These are phyloP conservation scores for Nicotiana noctiflora DNA, from an alignment of 257 asterid species.

Conservation along the genomic window DNA sequence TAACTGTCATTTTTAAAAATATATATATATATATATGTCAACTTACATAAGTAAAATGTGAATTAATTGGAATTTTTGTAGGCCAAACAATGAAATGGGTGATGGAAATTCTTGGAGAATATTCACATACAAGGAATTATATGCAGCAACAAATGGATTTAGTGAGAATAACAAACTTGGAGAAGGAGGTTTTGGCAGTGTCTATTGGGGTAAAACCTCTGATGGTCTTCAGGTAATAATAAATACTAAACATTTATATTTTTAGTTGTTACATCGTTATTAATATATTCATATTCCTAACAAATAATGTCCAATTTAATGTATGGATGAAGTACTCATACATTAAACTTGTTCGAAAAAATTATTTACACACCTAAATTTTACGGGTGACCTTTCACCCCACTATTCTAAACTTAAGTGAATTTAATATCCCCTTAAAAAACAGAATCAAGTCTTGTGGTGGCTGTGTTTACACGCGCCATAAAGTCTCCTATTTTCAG, in stretches of 20 bases:
- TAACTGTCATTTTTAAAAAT: no score
- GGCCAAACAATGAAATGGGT: slow-evolving; percentile 23
- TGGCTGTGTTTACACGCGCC: no score
- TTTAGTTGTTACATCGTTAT: background rate
- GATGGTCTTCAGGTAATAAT: slow-evolving; percentile 71
- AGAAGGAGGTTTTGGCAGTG: slow-evolving; percentile 91
- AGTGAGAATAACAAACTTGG: slow-evolving; percentile 74
- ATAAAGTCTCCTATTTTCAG: no score
- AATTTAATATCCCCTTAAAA: no score
- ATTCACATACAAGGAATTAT: slow-evolving; percentile 71
- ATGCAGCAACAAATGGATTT: slow-evolving; percentile 72
- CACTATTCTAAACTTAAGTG: no score
- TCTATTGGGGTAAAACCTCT: slow-evolving; percentile 77
- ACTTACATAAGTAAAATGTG: background rate
- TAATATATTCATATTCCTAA: background rate
- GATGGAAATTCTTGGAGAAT: slow-evolving; percentile 60
- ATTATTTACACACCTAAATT: no score
- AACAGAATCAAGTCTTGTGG: no score
- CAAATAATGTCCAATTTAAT: background rate
- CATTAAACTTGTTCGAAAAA: no score
- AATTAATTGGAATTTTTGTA: slow-evolving; percentile 14
- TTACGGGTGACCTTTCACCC: no score
- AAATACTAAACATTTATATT: background rate
- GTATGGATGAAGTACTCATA: no score
- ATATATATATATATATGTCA: background rate